These are phyloP conservation scores for Lonicera japonica DNA, from an alignment of 129 eudicot genomes.

Conservation along the genomic window DNA sequence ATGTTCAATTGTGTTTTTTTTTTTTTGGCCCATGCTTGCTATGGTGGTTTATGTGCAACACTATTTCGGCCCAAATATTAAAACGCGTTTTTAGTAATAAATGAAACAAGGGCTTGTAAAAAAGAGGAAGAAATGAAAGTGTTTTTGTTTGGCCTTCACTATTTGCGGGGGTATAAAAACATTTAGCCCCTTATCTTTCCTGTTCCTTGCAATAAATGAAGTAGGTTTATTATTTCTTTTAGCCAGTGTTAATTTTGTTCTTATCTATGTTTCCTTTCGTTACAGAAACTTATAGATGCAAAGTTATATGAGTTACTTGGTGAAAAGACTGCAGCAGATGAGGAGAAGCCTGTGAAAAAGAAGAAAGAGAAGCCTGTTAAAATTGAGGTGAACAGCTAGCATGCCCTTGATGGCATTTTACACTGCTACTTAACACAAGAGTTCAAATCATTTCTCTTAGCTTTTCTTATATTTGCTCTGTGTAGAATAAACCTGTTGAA, in stretches of 20 bases:
- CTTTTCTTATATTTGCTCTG: conserved; percentile 2
- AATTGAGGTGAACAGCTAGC: conserved; percentile 44
- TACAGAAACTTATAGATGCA: conserved; percentile 67
- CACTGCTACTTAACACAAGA: background rate
- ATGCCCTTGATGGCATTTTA: background rate
- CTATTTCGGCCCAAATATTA: background rate
- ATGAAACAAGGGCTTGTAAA: no score
- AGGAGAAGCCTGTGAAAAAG: conserved; percentile 88
- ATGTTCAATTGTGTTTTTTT: no score
- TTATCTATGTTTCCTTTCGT: conserved; percentile 3
- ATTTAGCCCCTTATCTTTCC: background rate
- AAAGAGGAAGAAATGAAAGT: no score
- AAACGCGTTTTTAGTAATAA: no score
- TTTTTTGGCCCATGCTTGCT: background rate
- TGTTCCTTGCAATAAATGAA: background rate
- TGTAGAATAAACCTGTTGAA: conserved; percentile 52
- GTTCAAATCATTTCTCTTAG: background rate
- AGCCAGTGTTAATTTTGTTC: background rate
- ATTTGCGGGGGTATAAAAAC: no score
- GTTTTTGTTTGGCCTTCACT: background rate
- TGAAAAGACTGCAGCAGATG: conserved; percentile 90
- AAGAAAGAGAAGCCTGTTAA: conserved; percentile 92
- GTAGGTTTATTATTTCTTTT: background rate
- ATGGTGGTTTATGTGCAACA: background rate
- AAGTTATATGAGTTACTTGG: conserved; percentile 72